Conservation (phyloP, 805 yeast genomes). For the Candida sanyiensis region DNA sequence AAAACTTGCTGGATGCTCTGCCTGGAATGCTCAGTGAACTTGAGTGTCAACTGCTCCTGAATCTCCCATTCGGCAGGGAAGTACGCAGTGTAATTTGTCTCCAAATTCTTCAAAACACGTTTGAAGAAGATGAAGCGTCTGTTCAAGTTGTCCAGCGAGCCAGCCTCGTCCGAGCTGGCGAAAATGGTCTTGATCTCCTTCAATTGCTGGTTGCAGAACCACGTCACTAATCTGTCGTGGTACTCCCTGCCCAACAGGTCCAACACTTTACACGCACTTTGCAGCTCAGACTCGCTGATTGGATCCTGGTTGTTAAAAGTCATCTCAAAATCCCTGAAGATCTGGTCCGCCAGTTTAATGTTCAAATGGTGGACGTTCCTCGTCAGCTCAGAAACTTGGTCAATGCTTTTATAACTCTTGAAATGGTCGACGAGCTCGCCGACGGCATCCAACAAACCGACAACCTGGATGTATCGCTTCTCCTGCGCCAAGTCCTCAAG, state of each 20-base stretch:
- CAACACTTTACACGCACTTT: conserved; percentile 66
- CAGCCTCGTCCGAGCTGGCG: conserved; percentile 83
- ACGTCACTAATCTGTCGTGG: conserved; percentile 54
- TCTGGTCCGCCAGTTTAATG: conserved; percentile 56
- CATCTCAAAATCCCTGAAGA: conserved; percentile 66
- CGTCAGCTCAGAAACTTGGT: conserved; percentile 66
- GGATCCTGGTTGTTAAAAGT: conserved; percentile 32
- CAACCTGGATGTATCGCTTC: conserved; percentile 48
- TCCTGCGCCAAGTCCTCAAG: conserved; percentile 42
- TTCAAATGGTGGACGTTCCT: conserved; percentile 55
- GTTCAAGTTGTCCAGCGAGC: conserved; percentile 79
- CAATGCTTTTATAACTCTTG: conserved; percentile 75
- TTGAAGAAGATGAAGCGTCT: conserved; percentile 80
- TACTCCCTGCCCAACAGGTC: conserved; percentile 57
- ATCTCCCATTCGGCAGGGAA: conserved; percentile 77
- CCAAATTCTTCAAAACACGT: conserved; percentile 57
- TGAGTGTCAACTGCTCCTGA: conserved; percentile 49
- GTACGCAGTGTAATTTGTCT: conserved; percentile 40
- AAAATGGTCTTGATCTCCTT: conserved; percentile 75
- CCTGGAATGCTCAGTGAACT: conserved; percentile 64
- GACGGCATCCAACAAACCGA: conserved; percentile 61
- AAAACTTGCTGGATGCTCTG: conserved; percentile 58
- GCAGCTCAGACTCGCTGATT: conserved; percentile 28
- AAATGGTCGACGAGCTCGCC: conserved; percentile 67
- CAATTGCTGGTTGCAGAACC: conserved; percentile 68